Evolutionary conservation across 768 basidiomycete species (phyloP).

Genomic region (Kwoniella shandongensis): DNA sequence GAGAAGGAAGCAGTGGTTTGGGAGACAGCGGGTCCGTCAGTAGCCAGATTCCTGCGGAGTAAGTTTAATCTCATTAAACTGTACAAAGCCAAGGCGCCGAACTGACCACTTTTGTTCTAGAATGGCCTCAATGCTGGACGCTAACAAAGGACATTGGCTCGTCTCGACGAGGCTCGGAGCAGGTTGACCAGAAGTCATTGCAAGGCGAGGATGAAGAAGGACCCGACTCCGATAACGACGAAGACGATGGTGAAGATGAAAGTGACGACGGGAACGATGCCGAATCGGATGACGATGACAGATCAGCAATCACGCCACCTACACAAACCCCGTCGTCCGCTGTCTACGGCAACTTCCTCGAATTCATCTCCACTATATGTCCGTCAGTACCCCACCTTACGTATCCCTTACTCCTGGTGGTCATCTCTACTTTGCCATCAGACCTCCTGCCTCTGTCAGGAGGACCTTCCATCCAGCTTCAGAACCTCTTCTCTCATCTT

Average conservation of each 20-base stretch:
- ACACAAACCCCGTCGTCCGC: conserved; percentile 9
- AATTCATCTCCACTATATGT: conserved; percentile 76
- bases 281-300: conserved; percentile 51
- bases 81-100: neutral
- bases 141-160: conserved; percentile 35
- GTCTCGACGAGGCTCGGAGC: conserved; percentile 4
- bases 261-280: conserved; percentile 56
- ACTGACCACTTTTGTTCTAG: conserved; percentile 53
- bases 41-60: conserved; percentile 74
- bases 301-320: conserved; percentile 20
- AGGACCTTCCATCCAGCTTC: conserved; percentile 50
- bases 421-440: conserved; percentile 75
- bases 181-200: neutral
- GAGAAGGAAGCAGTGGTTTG: conserved; percentile 74
- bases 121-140: conserved; percentile 67
- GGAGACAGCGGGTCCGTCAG: conserved; percentile 66
- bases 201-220: conserved; percentile 52
- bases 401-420: conserved; percentile 77
- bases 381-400: conserved; percentile 73
- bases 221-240: conserved; percentile 9
- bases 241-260: conserved; percentile 50
- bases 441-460: conserved; percentile 43
- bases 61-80: conserved; percentile 25
- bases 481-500: conserved; percentile 68
- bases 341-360: conserved; percentile 71